Conservation (phyloP, 306 rosid species). For the Fragaria ananassa region DNA sequence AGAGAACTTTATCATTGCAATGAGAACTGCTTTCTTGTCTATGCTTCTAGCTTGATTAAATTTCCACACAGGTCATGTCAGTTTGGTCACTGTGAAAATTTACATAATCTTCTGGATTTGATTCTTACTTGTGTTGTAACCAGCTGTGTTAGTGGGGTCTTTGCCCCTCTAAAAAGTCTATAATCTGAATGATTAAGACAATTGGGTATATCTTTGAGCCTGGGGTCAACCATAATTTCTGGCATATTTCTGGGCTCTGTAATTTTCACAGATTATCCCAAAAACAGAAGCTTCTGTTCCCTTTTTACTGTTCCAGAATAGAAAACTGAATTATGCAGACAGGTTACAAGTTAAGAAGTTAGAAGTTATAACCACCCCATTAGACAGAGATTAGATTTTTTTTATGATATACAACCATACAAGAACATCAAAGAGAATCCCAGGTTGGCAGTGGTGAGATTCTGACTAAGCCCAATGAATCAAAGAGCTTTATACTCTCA, state of each 20-base stretch:
- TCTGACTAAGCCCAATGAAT: slow-evolving; percentile 93
- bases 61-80: slow-evolving; percentile 58
- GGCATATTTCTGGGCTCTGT: slow-evolving; percentile 39
- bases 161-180: slow-evolving; percentile 42
- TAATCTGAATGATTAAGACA: slow-evolving; percentile 56
- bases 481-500: slow-evolving; percentile 49
- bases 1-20: slow-evolving; percentile 37
- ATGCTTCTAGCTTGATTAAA: slow-evolving; percentile 1
- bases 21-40: slow-evolving; percentile 29
- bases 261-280: slow-evolving; percentile 48
- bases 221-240: slow-evolving; percentile 64
- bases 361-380: slow-evolving; percentile 45
- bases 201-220: slow-evolving; percentile 26
- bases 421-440: slow-evolving; percentile 60
- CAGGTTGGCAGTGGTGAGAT: slow-evolving; percentile 86
- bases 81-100: slow-evolving; percentile 43
- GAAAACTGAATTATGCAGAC: slow-evolving; percentile 19
- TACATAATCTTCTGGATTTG: slow-evolving; percentile 61
- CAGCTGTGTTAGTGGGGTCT: slow-evolving; percentile 89
- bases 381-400: neutral
- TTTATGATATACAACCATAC: neutral
- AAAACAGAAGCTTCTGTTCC: slow-evolving; percentile 44
- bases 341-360: slow-evolving; percentile 32
- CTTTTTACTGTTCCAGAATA: slow-evolving; percentile 36
- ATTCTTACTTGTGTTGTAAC: slow-evolving; percentile 71